Base-by-base conservation (phyloP, 345 rosid genomes). In the Populus pruinosa region DNA sequence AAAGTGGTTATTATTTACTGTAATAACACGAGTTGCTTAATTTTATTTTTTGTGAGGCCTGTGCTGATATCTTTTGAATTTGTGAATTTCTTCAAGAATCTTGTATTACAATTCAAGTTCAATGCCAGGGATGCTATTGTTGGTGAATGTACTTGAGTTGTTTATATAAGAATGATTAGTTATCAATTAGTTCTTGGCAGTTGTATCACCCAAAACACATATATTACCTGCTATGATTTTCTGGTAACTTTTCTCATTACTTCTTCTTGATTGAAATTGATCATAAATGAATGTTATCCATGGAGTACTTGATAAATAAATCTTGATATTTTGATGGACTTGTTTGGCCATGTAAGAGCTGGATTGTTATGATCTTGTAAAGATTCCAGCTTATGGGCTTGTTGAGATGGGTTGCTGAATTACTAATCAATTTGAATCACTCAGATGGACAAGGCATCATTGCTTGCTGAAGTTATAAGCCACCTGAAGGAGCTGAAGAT, bases 381-480 rank as follows among this genome's bases (percentile, higher is more conserved):
- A 41, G 10, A n/a, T 67, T 67, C 62, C 27, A 17, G 21, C 29
- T 74, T 17, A 11, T 67, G 78, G 17, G 18, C 59, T 39, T 38
- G 61, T 20, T 62, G 33, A 63, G 25, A 18, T 20, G 65, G 3
- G 8, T 53, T 38, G 14, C 74, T 69, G 7, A 56, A 56, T 43
- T 33, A 43, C 23, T 23, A 20, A 38, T 35, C 41, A 72, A 36
- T 73, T 73, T 38, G 70, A 39, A 38, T 10, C 21, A 50, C 2
- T 27, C 31, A 92, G 93, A 90, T 90, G 93, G 96, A 91, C 88
- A 91, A 91, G 75, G 92, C 93, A 63, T 81, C 93, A 66, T 85
- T 91, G 84, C 91, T 91, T 67, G 92, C 87, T 63, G 89, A 87
- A 82, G 93, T 91, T 17, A 80, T 87, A 36, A 71, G 44, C 55